Evolutionary conservation across 176 grass and related monocot genomes (phyloP), one percentile per base, ranked within the genome.

Genomic region (Puccinellia tenuiflora): DNA sequence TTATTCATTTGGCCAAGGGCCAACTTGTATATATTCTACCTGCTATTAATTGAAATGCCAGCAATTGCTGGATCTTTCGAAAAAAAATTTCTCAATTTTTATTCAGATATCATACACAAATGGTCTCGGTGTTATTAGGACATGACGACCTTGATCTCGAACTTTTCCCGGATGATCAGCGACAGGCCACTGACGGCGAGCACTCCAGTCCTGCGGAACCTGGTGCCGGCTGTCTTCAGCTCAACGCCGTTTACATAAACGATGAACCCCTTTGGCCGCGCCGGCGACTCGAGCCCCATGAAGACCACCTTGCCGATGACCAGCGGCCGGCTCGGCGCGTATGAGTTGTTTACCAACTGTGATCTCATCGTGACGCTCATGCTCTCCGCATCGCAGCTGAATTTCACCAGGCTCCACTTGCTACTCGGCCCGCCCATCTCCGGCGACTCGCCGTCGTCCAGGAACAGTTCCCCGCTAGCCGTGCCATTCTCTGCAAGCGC

Each of bases 361-460:
- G 95, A 98, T 13, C 60, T 83, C 54, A 95, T 45, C 1, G 17
- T 91, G 30, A 82, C 26, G 21, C 62, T 53, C 48, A 2, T 66
- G 7, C 17, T 68, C 22, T 82, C 76, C 25, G 21, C 18, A 9
- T 5, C 20, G 52, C 75, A 39, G 43, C 35, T 76, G 81, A 95
- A 95, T 34, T 18, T 86, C n/a, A 98, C 35, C 21, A 88, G 77
- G 59, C 53, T 86, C 92, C 96, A 98, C 11, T 78, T 24, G 30
- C 74, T 57, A n/a, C 15, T 21, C 5, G 39, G 13, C 16, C 76
- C 87, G 3, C 21, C 90, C 92, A 98, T 98, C 85, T 98, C 86
- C 30, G 80, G 80, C 2, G 83, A 73, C 78, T 91, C 92, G 2
- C 90, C 96, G 24, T 93, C 90, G 48, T 98, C 96, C 38, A 93